Evolutionary conservation across 768 basidiomycete genomes (phyloP).

Genomic region (Tylopilus rubrobrunneus): DNA sequence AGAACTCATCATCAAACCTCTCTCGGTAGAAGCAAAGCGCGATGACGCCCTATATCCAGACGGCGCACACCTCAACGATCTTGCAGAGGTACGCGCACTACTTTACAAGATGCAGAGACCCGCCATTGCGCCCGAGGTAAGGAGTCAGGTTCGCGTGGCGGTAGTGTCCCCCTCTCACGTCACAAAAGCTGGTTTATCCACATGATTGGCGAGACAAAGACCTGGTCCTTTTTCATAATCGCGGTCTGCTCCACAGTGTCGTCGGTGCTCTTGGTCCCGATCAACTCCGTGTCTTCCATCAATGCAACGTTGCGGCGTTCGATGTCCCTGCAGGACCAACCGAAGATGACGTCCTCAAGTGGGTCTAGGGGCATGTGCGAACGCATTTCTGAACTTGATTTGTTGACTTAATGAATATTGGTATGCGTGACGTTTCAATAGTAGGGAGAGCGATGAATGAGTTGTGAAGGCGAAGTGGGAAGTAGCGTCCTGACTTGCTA

Average conservation of each 20-base stretch:
- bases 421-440: background rate
- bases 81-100: conserved; percentile 66
- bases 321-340: conserved; percentile 36
- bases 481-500: background rate
- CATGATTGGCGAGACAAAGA: conserved; percentile 81
- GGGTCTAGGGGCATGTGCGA: conserved; percentile 14
- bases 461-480: background rate
- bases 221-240: conserved; percentile 69
- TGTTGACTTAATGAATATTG: background rate
- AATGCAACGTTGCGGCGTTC: conserved; percentile 58
- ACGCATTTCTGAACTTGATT: too few relatives aligned
- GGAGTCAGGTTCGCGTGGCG: background rate
- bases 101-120: conserved; percentile 87
- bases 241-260: conserved; percentile 63
- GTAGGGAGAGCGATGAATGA: background rate
- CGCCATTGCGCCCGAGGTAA: conserved; percentile 73
- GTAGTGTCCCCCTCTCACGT: background rate
- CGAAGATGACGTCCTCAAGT: conserved; percentile 40
- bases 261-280: conserved; percentile 57
- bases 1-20: conserved; percentile 67
- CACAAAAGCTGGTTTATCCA: conserved; percentile 65
- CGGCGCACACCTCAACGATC: conserved; percentile 71
- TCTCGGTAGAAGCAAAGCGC: conserved; percentile 55
- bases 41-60: conserved; percentile 77
- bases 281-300: conserved; percentile 49